Percentiles rank a stretch among this genome's conserved stretches.
These are phyloP conservation scores for Plectosphaerella cucumerina DNA, from an alignment of 2,329 filamentous ascomycete genomes.

Conservation along the genomic window DNA sequence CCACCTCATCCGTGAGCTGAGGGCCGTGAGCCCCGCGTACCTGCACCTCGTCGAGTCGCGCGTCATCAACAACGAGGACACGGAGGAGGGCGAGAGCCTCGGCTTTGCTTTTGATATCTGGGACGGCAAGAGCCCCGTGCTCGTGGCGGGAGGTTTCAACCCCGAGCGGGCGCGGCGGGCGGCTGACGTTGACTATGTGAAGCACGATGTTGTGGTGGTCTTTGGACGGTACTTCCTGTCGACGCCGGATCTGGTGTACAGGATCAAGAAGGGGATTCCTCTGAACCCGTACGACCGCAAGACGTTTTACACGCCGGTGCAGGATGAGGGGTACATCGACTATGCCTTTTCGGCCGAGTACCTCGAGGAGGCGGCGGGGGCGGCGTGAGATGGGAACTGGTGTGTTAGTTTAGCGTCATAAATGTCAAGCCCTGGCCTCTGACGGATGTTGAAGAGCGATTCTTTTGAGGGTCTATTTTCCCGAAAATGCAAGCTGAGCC, in stretches of 20 bases:
- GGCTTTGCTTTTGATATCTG: constrained; percentile 30
- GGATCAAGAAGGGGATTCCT: constrained; percentile 19
- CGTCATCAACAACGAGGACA: constrained; percentile 36
- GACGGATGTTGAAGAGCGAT: too few species aligned
- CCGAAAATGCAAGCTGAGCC: too few species aligned
- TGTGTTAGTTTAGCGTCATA: too few species aligned
- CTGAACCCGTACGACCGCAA: constrained; percentile 19
- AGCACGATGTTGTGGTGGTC: constrained; percentile 26
- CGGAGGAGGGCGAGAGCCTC: constrained; percentile 26
- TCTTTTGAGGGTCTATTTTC: too few species aligned
- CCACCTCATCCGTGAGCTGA: constrained; percentile 48
- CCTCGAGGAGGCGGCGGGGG: neutral
- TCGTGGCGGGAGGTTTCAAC: constrained; percentile 30
- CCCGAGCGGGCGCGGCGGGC: constrained; percentile 16
- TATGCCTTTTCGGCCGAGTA: constrained; percentile 19
- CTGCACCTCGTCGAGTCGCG: constrained; percentile 59
- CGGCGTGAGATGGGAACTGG: neutral
- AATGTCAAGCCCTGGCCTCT: too few species aligned
- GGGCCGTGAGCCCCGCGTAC: constrained; percentile 51
- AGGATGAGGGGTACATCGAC: constrained; percentile 19
- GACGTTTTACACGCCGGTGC: constrained; percentile 19
- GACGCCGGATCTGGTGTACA: constrained; percentile 23
- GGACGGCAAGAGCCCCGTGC: constrained; percentile 18
- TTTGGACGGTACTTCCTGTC: constrained; percentile 27
- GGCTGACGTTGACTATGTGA: constrained; percentile 22